Evolutionary conservation across 352 stramenopile species (phyloP).

Genomic region (Pythium dissimile): DNA sequence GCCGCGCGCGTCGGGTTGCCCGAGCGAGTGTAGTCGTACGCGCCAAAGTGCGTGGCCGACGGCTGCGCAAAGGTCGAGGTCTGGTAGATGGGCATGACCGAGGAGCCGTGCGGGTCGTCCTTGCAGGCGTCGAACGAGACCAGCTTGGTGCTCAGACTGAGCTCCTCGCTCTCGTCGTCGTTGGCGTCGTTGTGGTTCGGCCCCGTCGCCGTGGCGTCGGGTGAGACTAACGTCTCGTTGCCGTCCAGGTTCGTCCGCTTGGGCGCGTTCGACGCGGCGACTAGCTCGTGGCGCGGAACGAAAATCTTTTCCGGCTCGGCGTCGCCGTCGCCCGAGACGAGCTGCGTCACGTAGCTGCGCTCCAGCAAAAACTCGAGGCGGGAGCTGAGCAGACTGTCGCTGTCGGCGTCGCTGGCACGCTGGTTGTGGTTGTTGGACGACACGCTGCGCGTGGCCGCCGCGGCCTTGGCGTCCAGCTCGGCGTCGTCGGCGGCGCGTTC

Average conservation of each 20-base stretch:
- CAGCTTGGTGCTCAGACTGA: slow-evolving; percentile 70
- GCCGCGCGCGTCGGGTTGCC: slow-evolving; percentile 92
- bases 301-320: slow-evolving; percentile 75
- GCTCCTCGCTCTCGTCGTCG: slow-evolving; percentile 36
- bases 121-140: slow-evolving; percentile 82
- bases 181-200: slow-evolving; percentile 22
- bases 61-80: slow-evolving; percentile 89
- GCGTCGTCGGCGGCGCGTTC: slow-evolving; percentile 35
- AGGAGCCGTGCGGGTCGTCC: slow-evolving; percentile 87
- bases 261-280: slow-evolving; percentile 26
- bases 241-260: slow-evolving; percentile 68
- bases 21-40: slow-evolving; percentile 94
- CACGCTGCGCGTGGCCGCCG: neutral
- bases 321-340: slow-evolving; percentile 65
- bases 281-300: slow-evolving; percentile 58
- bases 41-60: slow-evolving; percentile 84
- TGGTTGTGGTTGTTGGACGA: slow-evolving; percentile 1
- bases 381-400: slow-evolving; percentile 41
- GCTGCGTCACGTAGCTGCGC: slow-evolving; percentile 80
- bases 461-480: slow-evolving; percentile 17
- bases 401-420: slow-evolving; percentile 34
- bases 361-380: slow-evolving; percentile 79
- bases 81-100: slow-evolving; percentile 92
- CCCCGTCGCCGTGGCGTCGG: slow-evolving; percentile 32
- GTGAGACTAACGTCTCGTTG: slow-evolving; percentile 48